Evolutionary conservation across 1,284 basidiomycete genomes (phyloP).

Genomic region (Pascua sp.): DNA sequence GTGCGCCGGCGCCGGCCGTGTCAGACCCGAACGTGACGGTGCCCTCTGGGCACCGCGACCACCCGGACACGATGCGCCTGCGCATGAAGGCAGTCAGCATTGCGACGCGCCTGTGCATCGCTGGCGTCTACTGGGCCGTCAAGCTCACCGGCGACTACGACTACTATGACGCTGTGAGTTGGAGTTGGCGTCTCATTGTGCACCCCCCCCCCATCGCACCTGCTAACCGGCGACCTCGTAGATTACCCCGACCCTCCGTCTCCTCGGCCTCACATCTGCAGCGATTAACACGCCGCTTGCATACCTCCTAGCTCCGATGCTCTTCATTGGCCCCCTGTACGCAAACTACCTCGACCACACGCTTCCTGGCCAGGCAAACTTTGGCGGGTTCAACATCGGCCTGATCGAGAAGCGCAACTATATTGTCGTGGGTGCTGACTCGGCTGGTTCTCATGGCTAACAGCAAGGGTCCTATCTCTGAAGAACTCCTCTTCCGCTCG

Average conservation of each 20-base stretch:
- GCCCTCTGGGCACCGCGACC: constrained; percentile 39
- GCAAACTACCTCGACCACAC: constrained; percentile 57
- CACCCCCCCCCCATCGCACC: neutral
- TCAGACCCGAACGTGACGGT: neutral
- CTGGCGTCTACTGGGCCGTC: constrained; percentile 31
- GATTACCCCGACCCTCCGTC: constrained; percentile 24
- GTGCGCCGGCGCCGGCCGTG: constrained; percentile 1
- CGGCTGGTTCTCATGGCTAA: neutral
- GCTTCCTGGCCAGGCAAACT: constrained; percentile 60
- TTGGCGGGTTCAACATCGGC: constrained; percentile 13
- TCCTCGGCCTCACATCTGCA: constrained; percentile 33
- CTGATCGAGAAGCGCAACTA: constrained; percentile 64
- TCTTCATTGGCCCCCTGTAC: constrained; percentile 84
- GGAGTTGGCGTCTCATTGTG: neutral
- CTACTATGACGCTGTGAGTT: constrained; percentile 5
- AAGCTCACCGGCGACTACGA: constrained; percentile 18
- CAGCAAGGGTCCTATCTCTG: constrained; percentile 78
- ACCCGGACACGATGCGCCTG: constrained; percentile 43
- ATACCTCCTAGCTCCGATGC: constrained; percentile 66
- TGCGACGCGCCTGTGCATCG: constrained; percentile 35
- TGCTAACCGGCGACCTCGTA: constrained; percentile 2
- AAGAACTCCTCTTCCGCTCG: constrained; percentile 87
- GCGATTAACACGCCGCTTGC: constrained; percentile 45
- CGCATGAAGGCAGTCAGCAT: constrained; percentile 43
- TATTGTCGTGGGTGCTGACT: constrained; percentile 61